Evolutionary conservation across 768 basidiomycete genomes (phyloP).

Genomic region (Lentinula sp.): DNA sequence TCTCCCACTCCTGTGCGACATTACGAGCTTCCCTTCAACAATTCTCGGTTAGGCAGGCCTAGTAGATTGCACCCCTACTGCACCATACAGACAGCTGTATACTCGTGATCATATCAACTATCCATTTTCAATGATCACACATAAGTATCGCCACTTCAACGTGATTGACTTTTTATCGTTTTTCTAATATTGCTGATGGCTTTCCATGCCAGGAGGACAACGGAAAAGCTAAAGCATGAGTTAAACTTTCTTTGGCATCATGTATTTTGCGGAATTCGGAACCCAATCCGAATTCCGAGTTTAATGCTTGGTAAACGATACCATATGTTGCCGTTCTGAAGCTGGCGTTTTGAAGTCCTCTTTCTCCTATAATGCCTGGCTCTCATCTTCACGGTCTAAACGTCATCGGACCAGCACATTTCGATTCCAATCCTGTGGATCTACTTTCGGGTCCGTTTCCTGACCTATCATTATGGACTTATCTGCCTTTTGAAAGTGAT

Average conservation of each 20-base stretch:
- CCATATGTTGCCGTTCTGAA: neutral
- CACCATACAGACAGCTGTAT: no score
- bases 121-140: no score
- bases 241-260: neutral
- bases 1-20: neutral
- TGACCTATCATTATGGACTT: slow-evolving; percentile 78
- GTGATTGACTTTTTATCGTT: neutral
- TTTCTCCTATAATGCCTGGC: neutral
- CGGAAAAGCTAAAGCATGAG: neutral
- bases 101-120: neutral
- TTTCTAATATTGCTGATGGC: neutral
- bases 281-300: no score
- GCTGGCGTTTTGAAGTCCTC: slow-evolving; percentile 42
- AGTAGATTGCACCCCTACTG: no score
- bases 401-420: slow-evolving; percentile 55
- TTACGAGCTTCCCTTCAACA: no score
- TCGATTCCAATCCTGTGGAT: slow-evolving; percentile 42
- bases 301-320: neutral
- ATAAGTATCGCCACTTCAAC: neutral
- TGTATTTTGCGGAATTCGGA: neutral
- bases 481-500: slow-evolving; percentile 73
- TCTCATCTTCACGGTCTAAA: slow-evolving; percentile 75
- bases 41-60: no score
- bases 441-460: slow-evolving; percentile 62
- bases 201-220: neutral